Base-by-base conservation (phyloP, 1,284 basidiomycete genomes). In the Malassezia cuniculi region DNA sequence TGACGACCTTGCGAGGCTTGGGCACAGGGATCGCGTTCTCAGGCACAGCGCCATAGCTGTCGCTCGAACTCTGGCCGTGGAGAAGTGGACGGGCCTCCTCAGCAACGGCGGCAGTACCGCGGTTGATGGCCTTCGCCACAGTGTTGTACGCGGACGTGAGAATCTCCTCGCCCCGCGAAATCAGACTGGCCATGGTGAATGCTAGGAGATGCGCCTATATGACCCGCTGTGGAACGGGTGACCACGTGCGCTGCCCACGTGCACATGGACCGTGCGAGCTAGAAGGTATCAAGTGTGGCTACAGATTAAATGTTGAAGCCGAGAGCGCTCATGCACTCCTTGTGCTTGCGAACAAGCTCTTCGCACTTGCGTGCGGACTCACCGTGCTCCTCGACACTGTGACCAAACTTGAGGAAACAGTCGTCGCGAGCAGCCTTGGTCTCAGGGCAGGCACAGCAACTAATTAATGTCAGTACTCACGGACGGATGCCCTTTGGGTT, bases 371-470 rank as follows among this genome's bases (percentile, higher is more conserved):
- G 78, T 43, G 76, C 74, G 12, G 80, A 81, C 49, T 79, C 77
- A 22, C 56, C 54, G 22, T 55, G 50, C 36, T 65, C 60, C 27
- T 77, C 75, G 6, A 78, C 69, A 56, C 79, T 77, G 53, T 74
- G 75, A 5, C 69, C 69, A 32, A 64, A 68, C 50, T 78, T 76
- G 53, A 95, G 72, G 74, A 93, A 94, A 70, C 90, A 97, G 55
- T 87, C 81, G 69, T 97, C 90, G 24, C 90, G 76, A 18, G 75
- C 75, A 6, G 79, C 76, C 70, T 97, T 97, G 1, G 87, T 93
- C 56, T 87, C 77, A 10, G 87, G 86, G 69, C 89, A 97, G 31
- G 89, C 89, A 60, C 89, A 95, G 64, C 89, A 95, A 36, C 72
- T 69, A 50, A 29, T 16, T 27, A 14, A 7, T 7, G 11, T 31